Base-by-base conservation (phyloP, 73 alveolate genomes). In the Diophrys sp. region DNA sequence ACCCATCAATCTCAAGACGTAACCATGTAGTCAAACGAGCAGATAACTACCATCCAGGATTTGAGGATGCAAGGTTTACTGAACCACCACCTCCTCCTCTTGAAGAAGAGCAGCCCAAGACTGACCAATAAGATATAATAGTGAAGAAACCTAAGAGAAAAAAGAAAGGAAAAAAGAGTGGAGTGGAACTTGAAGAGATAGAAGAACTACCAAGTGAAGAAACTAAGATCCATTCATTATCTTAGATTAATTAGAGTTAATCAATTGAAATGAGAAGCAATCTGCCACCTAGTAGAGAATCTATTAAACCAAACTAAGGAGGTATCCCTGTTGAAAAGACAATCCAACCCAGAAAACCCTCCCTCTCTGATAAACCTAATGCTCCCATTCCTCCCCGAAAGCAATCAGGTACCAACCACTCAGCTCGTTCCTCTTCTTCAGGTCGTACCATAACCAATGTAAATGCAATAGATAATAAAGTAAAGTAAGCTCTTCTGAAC, bases 161-260 rank as follows among this genome's bases (percentile, higher is more conserved):
- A 18, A 44, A 44, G 62, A 44, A 5, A 44, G 18, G 18, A 5
- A 5, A 5, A 11, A 11, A 11, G 18, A 44, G 18, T 18, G n/a
- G 18, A 44, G 18, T 18, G n/a, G 62, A 44, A 18, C 18, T 44
- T 18, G 62, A 44, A 18, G n/a, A 5, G 18, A 68, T 68, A 1
- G 75, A 68, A 68, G 75, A 68, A 31, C 44, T 68, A 5, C 75
- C 75, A 26, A 68, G 56, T 29, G 75, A 68, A 24, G 75, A 68
- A 29, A 68, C 75, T 28, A 68, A 68, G 55, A n/a, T n/a, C n/a
- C n/a, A n/a, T n/a, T n/a, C n/a, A n/a, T n/a, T n/a, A n/a, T n/a
- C n/a, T n/a, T n/a, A n/a, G n/a, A n/a, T n/a, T n/a, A n/a, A n/a
- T n/a, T n/a, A n/a, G n/a, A n/a, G n/a, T n/a, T n/a, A n/a, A n/a